These are phyloP conservation scores for Rhizophlyctis rosea DNA, from an alignment of 192 early-diverging fungal species.

Conservation along the genomic window DNA sequence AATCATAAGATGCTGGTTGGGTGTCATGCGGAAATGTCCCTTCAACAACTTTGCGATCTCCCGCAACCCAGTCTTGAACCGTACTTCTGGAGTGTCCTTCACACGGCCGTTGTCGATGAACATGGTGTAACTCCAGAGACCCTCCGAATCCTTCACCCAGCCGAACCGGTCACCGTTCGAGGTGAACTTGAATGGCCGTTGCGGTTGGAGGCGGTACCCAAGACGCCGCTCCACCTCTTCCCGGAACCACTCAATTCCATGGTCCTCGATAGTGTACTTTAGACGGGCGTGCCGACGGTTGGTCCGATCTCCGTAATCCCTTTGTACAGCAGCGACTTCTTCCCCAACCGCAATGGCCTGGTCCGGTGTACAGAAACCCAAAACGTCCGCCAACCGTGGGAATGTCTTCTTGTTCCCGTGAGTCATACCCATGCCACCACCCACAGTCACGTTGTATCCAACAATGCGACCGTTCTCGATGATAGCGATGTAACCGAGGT, in stretches of 20 bases:
- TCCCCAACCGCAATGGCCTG: slow-evolving; percentile 79
- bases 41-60: slow-evolving; percentile 70
- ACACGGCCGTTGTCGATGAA: slow-evolving; percentile 92
- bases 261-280: slow-evolving; percentile 98
- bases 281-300: slow-evolving; percentile 98
- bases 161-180: slow-evolving; percentile 94
- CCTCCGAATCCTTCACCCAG: slow-evolving; percentile 73
- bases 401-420: slow-evolving; percentile 98
- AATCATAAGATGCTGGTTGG: slow-evolving; percentile 90
- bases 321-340: slow-evolving; percentile 88
- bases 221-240: slow-evolving; percentile 77
- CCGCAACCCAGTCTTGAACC: slow-evolving; percentile 70
- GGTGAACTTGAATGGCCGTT: slow-evolving; percentile 74
- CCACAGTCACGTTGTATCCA: slow-evolving; percentile 92
- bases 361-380: slow-evolving; percentile 80
- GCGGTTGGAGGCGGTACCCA: slow-evolving; percentile 66
- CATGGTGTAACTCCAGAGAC: slow-evolving; percentile 78
- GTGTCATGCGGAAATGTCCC: slow-evolving; percentile 82
- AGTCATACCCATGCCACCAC: slow-evolving; percentile 98
- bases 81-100: slow-evolving; percentile 72
- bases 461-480: slow-evolving; percentile 71
- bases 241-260: slow-evolving; percentile 89
- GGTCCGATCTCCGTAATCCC: slow-evolving; percentile 92
- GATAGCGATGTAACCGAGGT: slow-evolving; percentile 91
- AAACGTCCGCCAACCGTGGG: slow-evolving; percentile 72